These are phyloP conservation scores for Pseudopediastrum boryanum DNA, from an alignment of 139 green algal genomes.

Conservation along the genomic window DNA sequence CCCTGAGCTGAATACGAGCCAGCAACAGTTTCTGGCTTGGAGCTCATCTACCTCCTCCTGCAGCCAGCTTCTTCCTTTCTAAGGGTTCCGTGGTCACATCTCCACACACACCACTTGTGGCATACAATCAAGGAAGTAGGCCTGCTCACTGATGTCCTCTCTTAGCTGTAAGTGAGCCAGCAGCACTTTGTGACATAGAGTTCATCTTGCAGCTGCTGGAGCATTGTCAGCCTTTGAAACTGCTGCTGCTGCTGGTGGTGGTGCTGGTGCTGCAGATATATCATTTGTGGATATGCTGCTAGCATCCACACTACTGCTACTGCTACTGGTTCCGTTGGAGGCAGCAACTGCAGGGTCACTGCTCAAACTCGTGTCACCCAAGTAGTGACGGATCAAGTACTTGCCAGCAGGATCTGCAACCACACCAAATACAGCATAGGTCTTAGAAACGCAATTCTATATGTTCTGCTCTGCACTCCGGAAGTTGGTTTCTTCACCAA, in stretches of 20 bases:
- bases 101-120: no score
- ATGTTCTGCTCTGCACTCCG: not conserved
- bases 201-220: not conserved
- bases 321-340: not conserved
- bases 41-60: no score
- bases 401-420: constrained; percentile 59
- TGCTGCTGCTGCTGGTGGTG: constrained; percentile 1
- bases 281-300: no score
- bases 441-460: not conserved
- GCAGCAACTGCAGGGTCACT: not conserved
- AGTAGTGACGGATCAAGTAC: constrained; percentile 71
- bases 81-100: no score
- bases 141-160: no score
- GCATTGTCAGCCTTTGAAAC: not conserved
- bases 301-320: not conserved
- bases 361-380: not conserved
- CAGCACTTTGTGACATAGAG: not conserved
- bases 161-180: not conserved
- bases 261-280: not conserved
- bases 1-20: no score
- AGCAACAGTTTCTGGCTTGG: no score
- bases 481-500: not conserved
- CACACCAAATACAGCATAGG: not conserved
- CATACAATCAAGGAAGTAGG: no score
- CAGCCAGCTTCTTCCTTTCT: no score